Base-by-base conservation (phyloP, 1,139 yeast species). In the Entelexis paramagnoliae region DNA sequence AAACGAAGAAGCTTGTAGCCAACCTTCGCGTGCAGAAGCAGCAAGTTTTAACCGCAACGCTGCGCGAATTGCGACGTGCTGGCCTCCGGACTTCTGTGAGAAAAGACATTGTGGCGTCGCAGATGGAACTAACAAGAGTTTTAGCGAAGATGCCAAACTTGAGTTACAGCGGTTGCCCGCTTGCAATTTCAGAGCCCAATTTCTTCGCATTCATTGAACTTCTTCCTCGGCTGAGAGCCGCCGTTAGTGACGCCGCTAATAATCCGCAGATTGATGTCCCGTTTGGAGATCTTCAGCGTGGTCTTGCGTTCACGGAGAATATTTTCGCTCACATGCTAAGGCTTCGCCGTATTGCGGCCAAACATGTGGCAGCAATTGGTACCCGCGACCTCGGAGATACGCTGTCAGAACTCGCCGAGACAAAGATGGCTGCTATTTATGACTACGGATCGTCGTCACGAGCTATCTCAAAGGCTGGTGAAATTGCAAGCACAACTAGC, bases 261-360 rank as follows among this genome's bases (percentile, higher is more conserved):
- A 33, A 34, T 20, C 42, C 26, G 5, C 34, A 47, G 17, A 74
- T 80, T 17, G 97, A 88, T 62, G 80, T 87, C 20, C 93, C 96
- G 2, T 74, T 75, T 22, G 72, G 77, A 1, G 95, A 85, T 63
- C 76, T 86, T 36, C 83, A 79, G 55, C 82, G 81, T 59, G 95
- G 88, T 41, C 70, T 87, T 60, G 87, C 91, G 2, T 80, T 81
- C n/a, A 72, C 80, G 9, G 97, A 91, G 61, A 83, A 86, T 64
- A 66, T 87, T 50, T 66, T 87, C 9, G 60, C 73, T 74, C 10
- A 68, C 77, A 60, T 74, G 77, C 36, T 72, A 74, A 10, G 71
- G 43, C 55, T 58, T 49, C 40, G 57, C 22, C 16, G 39, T 19
- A 24, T 4, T 9, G 56, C 46, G 1, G 46, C 47, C 4, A 40